Evolutionary conservation across 768 basidiomycete species (phyloP).

Genomic region (Lentinula edodes): DNA sequence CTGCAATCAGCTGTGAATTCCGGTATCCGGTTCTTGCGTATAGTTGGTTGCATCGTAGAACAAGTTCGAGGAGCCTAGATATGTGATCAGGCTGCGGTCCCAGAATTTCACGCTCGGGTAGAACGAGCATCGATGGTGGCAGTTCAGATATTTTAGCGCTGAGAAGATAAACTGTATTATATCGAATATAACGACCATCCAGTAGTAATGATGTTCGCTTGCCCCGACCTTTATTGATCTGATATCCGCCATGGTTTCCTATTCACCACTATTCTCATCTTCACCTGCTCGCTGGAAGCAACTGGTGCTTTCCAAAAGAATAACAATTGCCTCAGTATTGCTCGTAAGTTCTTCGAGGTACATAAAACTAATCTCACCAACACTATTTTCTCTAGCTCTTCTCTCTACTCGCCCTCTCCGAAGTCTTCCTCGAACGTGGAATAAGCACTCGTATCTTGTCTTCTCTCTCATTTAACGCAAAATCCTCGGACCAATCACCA

Average conservation of each 20-base stretch:
- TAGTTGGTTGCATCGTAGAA: no score
- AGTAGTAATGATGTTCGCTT: no score
- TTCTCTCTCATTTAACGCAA: neutral
- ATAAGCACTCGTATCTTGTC: neutral
- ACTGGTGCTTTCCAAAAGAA: neutral
- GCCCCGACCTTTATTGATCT: no score
- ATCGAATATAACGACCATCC: no score
- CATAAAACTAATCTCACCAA: neutral
- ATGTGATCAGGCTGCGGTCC: no score
- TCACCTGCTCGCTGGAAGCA: slow-evolving; percentile 1
- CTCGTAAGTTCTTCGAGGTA: neutral
- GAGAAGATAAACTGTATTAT: no score
- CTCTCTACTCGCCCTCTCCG: neutral
- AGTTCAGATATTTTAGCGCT: no score
- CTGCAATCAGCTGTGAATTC: no score
- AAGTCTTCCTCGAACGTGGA: slow-evolving; percentile 2
- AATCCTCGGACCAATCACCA: neutral
- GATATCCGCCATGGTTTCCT: neutral
- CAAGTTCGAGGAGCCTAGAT: no score
- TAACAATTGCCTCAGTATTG: neutral
- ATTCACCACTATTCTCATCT: neutral
- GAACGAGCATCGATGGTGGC: no score
- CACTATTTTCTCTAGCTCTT: neutral
- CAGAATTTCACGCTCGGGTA: no score
- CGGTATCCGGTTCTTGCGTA: no score